Evolutionary conservation across 148 eudicot genomes (phyloP).

Genomic region (Rhododendron vialii): DNA sequence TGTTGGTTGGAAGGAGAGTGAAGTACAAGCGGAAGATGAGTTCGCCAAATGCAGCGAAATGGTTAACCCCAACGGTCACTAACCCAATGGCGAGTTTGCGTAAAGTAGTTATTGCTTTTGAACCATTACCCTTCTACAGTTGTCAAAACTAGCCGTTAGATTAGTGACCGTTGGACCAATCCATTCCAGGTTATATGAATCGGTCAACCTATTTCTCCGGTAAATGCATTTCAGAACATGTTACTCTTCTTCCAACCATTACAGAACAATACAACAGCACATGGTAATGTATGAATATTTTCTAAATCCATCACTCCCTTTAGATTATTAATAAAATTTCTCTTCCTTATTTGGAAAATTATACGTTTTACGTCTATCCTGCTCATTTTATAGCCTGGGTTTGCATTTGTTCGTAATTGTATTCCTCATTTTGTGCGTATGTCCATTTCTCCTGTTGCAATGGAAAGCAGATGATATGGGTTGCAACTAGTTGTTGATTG

Average conservation of each 20-base stretch:
- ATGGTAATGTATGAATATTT: neutral
- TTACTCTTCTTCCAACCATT: neutral
- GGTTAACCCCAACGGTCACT: neutral
- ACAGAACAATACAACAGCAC: neutral
- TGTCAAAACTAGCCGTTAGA: neutral
- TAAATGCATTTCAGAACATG: neutral
- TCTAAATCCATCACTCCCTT: neutral
- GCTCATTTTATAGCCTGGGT: neutral
- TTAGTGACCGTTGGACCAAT: neutral
- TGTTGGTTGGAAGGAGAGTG: neutral
- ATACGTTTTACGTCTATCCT: neutral
- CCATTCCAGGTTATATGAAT: neutral
- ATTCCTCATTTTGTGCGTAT: neutral
- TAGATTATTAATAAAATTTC: neutral
- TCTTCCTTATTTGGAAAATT: neutral
- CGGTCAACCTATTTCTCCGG: neutral
- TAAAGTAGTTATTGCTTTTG: neutral
- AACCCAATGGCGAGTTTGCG: neutral
- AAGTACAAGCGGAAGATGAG: neutral
- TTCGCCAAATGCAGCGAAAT: neutral
- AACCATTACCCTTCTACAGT: neutral
- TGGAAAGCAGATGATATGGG: neutral
- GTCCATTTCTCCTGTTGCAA: neutral
- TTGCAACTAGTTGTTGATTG: neutral
- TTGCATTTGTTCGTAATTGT: neutral